Conservation (phyloP, 108 stramenopile genomes). For the Pinguiococcus pyrenoidosus region DNA sequence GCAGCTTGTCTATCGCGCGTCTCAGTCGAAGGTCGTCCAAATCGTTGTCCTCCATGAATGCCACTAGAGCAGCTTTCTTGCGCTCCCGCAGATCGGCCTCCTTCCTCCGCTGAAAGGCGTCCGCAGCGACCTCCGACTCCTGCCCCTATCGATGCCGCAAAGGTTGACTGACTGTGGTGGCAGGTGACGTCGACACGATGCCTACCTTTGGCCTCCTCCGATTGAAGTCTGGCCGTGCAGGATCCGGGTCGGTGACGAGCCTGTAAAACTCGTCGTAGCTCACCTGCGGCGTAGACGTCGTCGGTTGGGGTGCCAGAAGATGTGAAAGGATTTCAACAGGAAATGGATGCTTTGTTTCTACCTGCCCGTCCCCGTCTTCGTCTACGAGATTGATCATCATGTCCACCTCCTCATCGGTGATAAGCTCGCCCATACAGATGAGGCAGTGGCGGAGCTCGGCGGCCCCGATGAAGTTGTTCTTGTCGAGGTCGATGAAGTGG, state of each 20-base stretch:
- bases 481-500: conserved; percentile 55
- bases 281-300: conserved; percentile 13
- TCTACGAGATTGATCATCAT: conserved; percentile 72
- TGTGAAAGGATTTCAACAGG: background rate
- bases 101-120: background rate
- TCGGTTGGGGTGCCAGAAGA: too few relatives aligned
- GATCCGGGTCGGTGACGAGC: conserved; percentile 53
- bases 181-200: conserved; percentile 2
- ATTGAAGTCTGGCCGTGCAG: conserved; percentile 43
- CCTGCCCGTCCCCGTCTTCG: conserved; percentile 59
- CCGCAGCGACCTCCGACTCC: background rate
- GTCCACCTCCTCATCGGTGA: conserved; percentile 65
- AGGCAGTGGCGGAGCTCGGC: conserved; percentile 60
- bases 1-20: conserved; percentile 11
- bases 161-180: background rate
- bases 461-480: conserved; percentile 55
- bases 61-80: background rate
- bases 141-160: background rate
- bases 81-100: background rate
- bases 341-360: background rate
- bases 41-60: conserved; percentile 7
- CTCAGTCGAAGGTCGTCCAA: too few relatives aligned
- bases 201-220: conserved; percentile 1
- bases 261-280: conserved; percentile 52
- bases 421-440: conserved; percentile 68